Percentiles rank a stretch among this genome's conserved stretches.
Conservation (phyloP, 2,329 filamentous ascomycete genomes). For the Colletotrichum musicola region DNA sequence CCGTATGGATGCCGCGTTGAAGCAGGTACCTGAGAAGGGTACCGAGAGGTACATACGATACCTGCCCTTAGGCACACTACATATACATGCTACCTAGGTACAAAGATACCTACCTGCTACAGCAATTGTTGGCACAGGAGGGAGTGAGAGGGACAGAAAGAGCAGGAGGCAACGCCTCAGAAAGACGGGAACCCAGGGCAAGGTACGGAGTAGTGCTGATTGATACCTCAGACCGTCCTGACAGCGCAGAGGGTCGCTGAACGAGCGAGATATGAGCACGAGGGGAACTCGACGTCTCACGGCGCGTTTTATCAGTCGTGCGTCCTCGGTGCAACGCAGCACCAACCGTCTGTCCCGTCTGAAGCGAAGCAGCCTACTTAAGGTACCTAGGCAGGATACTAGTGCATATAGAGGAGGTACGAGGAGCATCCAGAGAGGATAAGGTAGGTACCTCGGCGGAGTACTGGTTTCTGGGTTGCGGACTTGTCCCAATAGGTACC, state of each 20-base stretch:
- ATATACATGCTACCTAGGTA: too few species aligned
- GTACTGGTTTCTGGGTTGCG: slow-evolving; percentile 22
- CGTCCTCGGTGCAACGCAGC: slow-evolving; percentile 28
- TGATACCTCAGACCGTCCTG: neutral
- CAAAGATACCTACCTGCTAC: too few species aligned
- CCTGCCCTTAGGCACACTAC: too few species aligned
- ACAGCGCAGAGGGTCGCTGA: slow-evolving; percentile 8
- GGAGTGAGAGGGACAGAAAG: too few species aligned
- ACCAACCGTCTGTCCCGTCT: slow-evolving; percentile 1
- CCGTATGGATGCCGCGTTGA: slow-evolving; percentile 4
- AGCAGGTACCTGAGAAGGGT: too few species aligned
- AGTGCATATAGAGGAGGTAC: neutral
- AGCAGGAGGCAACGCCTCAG: too few species aligned
- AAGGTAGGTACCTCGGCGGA: slow-evolving; percentile 7
- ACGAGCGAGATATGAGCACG: slow-evolving; percentile 20
- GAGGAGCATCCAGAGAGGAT: slow-evolving; percentile 9
- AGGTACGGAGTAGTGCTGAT: too few species aligned
- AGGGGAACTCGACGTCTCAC: slow-evolving; percentile 30
- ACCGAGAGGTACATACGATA: too few species aligned
- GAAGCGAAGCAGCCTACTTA: neutral
- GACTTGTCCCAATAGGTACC: slow-evolving; percentile 20
- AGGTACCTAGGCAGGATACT: neutral
- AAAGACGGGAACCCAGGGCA: too few species aligned
- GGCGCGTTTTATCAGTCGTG: slow-evolving; percentile 17
- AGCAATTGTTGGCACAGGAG: too few species aligned